phyloP scores from a whole-genome alignment of 805 yeast genomes.

The Tetrapisispora fleetii region DNA sequence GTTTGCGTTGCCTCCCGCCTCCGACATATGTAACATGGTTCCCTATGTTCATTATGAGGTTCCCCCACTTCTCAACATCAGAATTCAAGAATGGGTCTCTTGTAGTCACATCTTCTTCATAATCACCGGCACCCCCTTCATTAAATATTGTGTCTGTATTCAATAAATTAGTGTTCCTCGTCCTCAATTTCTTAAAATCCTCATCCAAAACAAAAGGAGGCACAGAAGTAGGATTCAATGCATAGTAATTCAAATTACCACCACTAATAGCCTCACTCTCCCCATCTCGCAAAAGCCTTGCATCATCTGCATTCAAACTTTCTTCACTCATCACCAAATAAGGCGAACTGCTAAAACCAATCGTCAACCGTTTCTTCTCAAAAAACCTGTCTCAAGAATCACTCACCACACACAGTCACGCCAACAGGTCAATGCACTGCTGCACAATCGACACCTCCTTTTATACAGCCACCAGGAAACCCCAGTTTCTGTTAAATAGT shows the following conservation, averaged over 20 bases:
- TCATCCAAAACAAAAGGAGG: conserved; percentile 61
- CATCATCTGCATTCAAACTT: background rate
- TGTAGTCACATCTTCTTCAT: conserved; percentile 6
- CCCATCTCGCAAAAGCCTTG: background rate
- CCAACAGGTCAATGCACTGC: no score
- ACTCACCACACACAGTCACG: no score
- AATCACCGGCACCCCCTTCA: background rate
- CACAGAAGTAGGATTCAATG: conserved; percentile 34
- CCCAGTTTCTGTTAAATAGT: no score
- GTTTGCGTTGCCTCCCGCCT: conserved; percentile 2
- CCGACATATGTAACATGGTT: conserved; percentile 20
- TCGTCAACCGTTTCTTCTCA: background rate
- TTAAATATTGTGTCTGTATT: conserved; percentile 20
- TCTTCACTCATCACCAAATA: background rate
- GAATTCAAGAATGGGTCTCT: conserved; percentile 31
- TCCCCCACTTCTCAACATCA: conserved; percentile 39
- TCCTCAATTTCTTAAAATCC: conserved; percentile 18
- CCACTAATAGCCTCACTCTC: no score
- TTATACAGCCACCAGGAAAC: no score
- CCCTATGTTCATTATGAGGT: conserved; percentile 33
- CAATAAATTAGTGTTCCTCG: conserved; percentile 8
- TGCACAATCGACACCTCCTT: no score
- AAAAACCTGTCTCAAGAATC: background rate
- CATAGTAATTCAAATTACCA: conserved; percentile 22
- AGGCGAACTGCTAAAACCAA: background rate